Conservation (phyloP, 1,139 yeast species). For the Wickerhamomyces sp. region DNA sequence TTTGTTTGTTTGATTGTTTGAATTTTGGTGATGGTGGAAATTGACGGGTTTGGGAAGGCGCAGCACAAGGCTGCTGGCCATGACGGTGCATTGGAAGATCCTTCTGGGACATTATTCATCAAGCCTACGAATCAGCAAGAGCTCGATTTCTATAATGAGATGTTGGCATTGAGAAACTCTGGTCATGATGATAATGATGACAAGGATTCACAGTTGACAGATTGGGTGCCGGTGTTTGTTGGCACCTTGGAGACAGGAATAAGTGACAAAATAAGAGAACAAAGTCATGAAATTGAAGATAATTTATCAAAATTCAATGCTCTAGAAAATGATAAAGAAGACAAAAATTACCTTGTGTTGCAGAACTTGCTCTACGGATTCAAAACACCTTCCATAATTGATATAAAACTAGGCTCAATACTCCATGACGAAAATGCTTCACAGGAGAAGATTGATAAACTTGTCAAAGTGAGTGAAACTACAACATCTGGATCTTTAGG, state of each 20-base stretch:
- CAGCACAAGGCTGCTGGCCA: slow-evolving; percentile 81
- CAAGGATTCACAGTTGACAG: slow-evolving; percentile 25
- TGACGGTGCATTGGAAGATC: slow-evolving; percentile 64
- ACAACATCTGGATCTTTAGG: slow-evolving; percentile 81
- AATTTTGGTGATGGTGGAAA: too few relatives aligned
- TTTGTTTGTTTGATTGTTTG: background rate
- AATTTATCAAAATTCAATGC: slow-evolving; percentile 11
- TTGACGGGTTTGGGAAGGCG: slow-evolving; percentile 9
- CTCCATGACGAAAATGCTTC: slow-evolving; percentile 61
- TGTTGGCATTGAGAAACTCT: slow-evolving; percentile 25
- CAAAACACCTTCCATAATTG: slow-evolving; percentile 66
- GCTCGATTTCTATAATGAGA: slow-evolving; percentile 58
- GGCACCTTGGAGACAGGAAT: slow-evolving; percentile 43
- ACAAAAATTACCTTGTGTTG: slow-evolving; percentile 52
- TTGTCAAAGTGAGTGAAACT: slow-evolving; percentile 54
- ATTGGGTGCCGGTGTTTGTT: slow-evolving; percentile 50
- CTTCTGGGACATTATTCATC: slow-evolving; percentile 61
- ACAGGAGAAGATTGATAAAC: slow-evolving; percentile 55
- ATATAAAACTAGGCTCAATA: slow-evolving; percentile 73
- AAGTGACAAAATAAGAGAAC: slow-evolving; percentile 20
- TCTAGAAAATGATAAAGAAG: slow-evolving; percentile 1
- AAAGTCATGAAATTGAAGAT: slow-evolving; percentile 16
- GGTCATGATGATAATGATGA: slow-evolving; percentile 14
- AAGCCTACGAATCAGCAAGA: slow-evolving; percentile 67
- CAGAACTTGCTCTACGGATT: slow-evolving; percentile 66